Conservation (phyloP, 331 rosid genomes). For the Quercus phellos region DNA sequence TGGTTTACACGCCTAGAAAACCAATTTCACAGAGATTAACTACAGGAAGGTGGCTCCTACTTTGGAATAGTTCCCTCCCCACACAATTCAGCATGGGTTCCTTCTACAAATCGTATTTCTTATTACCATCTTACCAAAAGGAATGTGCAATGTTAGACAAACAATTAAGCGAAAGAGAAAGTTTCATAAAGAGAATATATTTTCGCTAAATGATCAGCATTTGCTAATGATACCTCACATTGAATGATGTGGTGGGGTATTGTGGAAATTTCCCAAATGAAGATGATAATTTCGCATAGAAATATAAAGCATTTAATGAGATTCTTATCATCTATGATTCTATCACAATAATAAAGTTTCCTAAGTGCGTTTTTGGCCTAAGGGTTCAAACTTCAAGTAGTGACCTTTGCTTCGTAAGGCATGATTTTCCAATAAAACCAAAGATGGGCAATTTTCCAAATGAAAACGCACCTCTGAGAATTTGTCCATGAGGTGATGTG, state of each 20-base stretch:
- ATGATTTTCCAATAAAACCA: too few species aligned
- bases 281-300: not conserved
- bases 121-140: not conserved
- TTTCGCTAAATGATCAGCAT: too few species aligned
- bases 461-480: slow-evolving; percentile 47
- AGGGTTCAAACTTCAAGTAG: too few species aligned
- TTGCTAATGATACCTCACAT: not conserved
- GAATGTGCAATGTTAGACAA: not conserved
- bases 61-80: not conserved
- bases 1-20: slow-evolving; percentile 41
- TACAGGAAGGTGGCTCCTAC: not conserved
- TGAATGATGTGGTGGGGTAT: not conserved
- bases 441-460: not conserved
- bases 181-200: not conserved
- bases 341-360: too few species aligned
- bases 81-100: too few species aligned
- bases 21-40: slow-evolving; percentile 15
- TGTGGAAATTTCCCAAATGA: not conserved
- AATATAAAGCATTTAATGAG: not conserved
- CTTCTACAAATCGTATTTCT: not conserved
- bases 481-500: slow-evolving; percentile 37
- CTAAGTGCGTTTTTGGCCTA: too few species aligned
- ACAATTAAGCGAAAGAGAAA: not conserved
- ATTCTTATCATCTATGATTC: not conserved
- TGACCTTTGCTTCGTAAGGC: too few species aligned